phyloP scores from a whole-genome alignment of 345 rosid genomes.

The Salix arbutifolia region DNA sequence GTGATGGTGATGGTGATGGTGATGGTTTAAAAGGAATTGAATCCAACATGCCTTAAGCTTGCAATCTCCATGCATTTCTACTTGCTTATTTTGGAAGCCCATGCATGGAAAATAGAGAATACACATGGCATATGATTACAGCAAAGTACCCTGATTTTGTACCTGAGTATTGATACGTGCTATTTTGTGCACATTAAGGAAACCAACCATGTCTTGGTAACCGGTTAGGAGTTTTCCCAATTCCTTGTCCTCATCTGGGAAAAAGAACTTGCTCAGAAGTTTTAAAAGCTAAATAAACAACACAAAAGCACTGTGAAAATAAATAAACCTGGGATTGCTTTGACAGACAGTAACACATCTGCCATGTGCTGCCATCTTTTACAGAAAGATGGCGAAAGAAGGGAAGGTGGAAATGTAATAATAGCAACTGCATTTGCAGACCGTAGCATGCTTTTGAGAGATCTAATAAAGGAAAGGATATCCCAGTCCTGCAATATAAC shows the following conservation, averaged over 20 bases:
- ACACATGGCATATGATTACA: neutral
- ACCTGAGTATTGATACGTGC: constrained; percentile 86
- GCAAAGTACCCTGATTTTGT: neutral
- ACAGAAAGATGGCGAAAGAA: constrained; percentile 60
- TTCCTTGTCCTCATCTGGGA: constrained; percentile 74
- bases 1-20: neutral
- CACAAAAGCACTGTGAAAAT: neutral
- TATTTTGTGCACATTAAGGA: constrained; percentile 78
- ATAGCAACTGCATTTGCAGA: constrained; percentile 81
- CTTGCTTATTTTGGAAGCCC: neutral
- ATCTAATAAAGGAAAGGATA: constrained; percentile 73
- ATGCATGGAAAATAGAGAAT: neutral
- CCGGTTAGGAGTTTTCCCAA: constrained; percentile 75
- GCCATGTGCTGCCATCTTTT: constrained; percentile 90
- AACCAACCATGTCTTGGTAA: constrained; percentile 91
- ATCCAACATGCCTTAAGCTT: neutral
- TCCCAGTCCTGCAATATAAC: constrained; percentile 65
- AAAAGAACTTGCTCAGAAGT: constrained; percentile 13
- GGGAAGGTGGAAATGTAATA: constrained; percentile 66
- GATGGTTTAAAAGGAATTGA: neutral
- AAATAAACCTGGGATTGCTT: constrained; percentile 67
- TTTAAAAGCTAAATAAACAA: neutral
- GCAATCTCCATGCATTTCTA: neutral
- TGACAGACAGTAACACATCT: constrained; percentile 78
- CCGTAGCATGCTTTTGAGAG: constrained; percentile 64